These are phyloP conservation scores for Scheffersomyces lignicola DNA, from an alignment of 1,139 yeast species.

Conservation along the genomic window DNA sequence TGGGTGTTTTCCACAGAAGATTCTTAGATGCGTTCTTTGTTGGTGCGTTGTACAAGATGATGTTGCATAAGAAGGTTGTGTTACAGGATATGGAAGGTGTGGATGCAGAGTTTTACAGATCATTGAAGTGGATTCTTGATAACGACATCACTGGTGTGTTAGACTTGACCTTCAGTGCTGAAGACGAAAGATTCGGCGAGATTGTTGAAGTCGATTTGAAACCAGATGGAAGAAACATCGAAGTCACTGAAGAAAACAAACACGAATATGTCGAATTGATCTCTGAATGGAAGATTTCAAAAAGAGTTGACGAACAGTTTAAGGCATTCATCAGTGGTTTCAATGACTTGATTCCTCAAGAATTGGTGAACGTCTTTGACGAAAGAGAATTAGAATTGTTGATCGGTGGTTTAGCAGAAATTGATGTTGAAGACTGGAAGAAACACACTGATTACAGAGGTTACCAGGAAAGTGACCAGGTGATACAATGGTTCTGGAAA, in stretches of 20 bases:
- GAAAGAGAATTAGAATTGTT: slow-evolving; percentile 94
- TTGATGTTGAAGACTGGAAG: slow-evolving; percentile 98
- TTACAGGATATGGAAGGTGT: slow-evolving; percentile 98
- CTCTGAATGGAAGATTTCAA: slow-evolving; percentile 94
- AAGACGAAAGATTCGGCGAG: slow-evolving; percentile 96
- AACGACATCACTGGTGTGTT: slow-evolving; percentile 83
- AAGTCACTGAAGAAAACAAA: slow-evolving; percentile 92
- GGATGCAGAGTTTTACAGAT: slow-evolving; percentile 93
- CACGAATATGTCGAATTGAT: slow-evolving; percentile 93
- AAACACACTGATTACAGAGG: slow-evolving; percentile 98
- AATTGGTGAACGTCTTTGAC: slow-evolving; percentile 91
- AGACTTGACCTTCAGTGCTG: slow-evolving; percentile 90
- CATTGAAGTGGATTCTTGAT: slow-evolving; percentile 92
- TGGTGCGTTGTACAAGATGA: slow-evolving; percentile 97
- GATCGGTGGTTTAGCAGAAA: slow-evolving; percentile 97
- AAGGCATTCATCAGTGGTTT: slow-evolving; percentile 96
- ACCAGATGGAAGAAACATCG: slow-evolving; percentile 82
- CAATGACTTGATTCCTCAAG: slow-evolving; percentile 96
- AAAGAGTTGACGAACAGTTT: slow-evolving; percentile 93
- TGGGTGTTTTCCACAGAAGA: slow-evolving; percentile 97
- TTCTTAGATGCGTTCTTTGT: slow-evolving; percentile 97
- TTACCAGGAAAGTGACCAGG: slow-evolving; percentile 93
- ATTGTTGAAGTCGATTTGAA: slow-evolving; percentile 87
- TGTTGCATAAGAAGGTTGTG: slow-evolving; percentile 90
- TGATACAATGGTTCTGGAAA: slow-evolving; percentile 98